Evolutionary conservation across 2,329 filamentous ascomycete species (phyloP).

Genomic region (Pseudohalonectria lignicola): DNA sequence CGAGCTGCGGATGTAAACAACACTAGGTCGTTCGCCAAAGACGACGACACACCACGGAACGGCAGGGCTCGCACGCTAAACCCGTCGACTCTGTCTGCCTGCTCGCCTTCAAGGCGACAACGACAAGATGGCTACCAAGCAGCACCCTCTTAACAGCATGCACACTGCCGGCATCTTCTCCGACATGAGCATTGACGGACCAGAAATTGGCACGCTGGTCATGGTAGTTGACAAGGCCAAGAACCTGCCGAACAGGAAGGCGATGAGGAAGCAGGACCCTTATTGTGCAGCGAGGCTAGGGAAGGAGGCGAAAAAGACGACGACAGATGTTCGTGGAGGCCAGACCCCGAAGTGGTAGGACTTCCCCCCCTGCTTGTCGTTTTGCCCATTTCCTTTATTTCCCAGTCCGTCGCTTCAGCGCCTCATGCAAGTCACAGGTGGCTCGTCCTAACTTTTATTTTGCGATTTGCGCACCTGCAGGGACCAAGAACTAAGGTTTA

Average conservation of each 20-base stretch:
- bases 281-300: conserved; percentile 90
- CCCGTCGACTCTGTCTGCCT: too few relatives aligned
- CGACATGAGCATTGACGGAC: conserved; percentile 87
- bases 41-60: too few relatives aligned
- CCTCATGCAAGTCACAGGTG: neutral
- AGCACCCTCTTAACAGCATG: conserved; percentile 45
- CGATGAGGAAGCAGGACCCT: conserved; percentile 96
- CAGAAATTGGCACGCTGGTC: conserved; percentile 85
- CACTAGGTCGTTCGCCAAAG: too few relatives aligned
- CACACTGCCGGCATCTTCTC: conserved; percentile 91
- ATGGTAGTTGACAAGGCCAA: conserved; percentile 89
- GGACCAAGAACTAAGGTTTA: conserved; percentile 96
- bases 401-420: too few relatives aligned
- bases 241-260: conserved; percentile 93
- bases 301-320: conserved; percentile 96
- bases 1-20: neutral
- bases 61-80: too few relatives aligned
- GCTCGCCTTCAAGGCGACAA: too few relatives aligned
- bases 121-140: conserved; percentile 35
- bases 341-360: conserved; percentile 79
- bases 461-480: too few relatives aligned
- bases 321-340: conserved; percentile 84
- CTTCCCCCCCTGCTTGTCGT: neutral
- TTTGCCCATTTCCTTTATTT: too few relatives aligned
- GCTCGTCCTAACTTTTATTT: neutral